Evolutionary conservation across 495 filamentous ascomycete species (phyloP).

Genomic region (Tuber microsphaerosporum): DNA sequence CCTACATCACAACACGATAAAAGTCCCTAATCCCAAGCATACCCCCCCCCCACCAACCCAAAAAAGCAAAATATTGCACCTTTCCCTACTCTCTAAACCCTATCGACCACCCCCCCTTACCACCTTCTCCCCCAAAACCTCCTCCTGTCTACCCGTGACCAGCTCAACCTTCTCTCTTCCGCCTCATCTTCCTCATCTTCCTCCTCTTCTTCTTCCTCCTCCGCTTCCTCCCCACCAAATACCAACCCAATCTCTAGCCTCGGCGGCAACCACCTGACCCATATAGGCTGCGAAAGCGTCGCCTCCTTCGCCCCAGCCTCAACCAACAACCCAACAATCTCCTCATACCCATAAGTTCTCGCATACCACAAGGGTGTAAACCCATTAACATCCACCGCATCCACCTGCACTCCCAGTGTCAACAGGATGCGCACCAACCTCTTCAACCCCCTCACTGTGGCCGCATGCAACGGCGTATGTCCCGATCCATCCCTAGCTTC

Average conservation of each 20-base stretch:
- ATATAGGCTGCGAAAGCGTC: background rate
- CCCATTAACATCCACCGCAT: background rate
- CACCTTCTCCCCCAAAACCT: background rate
- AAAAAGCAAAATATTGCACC: background rate
- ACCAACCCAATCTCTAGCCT: background rate
- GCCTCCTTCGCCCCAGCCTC: background rate
- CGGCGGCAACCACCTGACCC: background rate
- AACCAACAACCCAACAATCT: background rate
- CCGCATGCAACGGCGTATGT: slow-evolving; percentile 17
- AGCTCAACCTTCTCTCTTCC: background rate
- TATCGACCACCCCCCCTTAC: background rate
- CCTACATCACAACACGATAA: background rate
- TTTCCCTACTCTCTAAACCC: background rate
- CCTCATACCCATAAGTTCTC: background rate
- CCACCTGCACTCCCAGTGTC: background rate
- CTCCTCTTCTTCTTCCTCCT: background rate
- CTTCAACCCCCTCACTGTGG: background rate
- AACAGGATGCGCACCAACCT: slow-evolving; percentile 4
- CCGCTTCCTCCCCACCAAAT: background rate
- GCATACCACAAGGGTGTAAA: background rate
- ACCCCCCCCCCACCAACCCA: background rate
- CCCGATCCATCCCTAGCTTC: slow-evolving; percentile 10
- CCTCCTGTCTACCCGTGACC: background rate
- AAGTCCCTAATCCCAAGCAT: background rate
- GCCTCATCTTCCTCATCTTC: background rate